These are phyloP conservation scores for Blastobotrys americana DNA, from an alignment of 805 yeast species.

Conservation along the genomic window DNA sequence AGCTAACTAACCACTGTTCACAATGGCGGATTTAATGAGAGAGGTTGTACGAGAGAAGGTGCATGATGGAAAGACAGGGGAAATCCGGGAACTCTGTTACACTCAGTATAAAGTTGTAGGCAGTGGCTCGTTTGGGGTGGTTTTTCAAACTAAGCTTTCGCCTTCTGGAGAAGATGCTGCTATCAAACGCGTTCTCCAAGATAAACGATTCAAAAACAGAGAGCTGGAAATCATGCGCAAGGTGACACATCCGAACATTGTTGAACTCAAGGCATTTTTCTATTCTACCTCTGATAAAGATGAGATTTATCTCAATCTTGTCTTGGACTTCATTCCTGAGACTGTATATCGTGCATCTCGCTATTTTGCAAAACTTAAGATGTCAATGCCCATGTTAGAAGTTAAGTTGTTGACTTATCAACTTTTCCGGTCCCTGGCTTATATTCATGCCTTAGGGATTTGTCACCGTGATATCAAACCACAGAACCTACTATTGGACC, in stretches of 20 bases:
- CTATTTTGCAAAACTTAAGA: constrained; percentile 49
- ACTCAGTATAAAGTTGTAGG: constrained; percentile 88
- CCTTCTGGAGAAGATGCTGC: constrained; percentile 80
- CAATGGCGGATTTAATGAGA: constrained; percentile 11
- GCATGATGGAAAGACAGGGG: constrained; percentile 65
- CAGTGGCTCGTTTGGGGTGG: constrained; percentile 99
- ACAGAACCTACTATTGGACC: constrained; percentile 81
- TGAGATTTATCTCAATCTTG: constrained; percentile 80
- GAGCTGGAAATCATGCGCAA: constrained; percentile 93
- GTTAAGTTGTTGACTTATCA: constrained; percentile 84
- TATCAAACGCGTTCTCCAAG: constrained; percentile 93
- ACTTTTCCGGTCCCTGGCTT: constrained; percentile 66
- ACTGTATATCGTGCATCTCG: constrained; percentile 87
- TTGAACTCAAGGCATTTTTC: constrained; percentile 79
- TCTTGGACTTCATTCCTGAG: constrained; percentile 91
- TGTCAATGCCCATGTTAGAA: constrained; percentile 82
- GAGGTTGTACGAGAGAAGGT: constrained; percentile 52
- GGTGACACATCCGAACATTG: constrained; percentile 79
- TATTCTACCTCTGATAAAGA: constrained; percentile 69
- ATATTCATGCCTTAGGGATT: constrained; percentile 59
- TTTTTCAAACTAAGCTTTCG: constrained; percentile 74
- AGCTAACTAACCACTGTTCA: background rate
- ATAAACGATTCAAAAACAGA: constrained; percentile 90
- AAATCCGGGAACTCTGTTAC: constrained; percentile 55
- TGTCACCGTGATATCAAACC: constrained; percentile 95